Evolutionary conservation across 257 asterid genomes (phyloP), one percentile per base, ranked within the genome.

Genomic region (Solanum tarapatanum): DNA sequence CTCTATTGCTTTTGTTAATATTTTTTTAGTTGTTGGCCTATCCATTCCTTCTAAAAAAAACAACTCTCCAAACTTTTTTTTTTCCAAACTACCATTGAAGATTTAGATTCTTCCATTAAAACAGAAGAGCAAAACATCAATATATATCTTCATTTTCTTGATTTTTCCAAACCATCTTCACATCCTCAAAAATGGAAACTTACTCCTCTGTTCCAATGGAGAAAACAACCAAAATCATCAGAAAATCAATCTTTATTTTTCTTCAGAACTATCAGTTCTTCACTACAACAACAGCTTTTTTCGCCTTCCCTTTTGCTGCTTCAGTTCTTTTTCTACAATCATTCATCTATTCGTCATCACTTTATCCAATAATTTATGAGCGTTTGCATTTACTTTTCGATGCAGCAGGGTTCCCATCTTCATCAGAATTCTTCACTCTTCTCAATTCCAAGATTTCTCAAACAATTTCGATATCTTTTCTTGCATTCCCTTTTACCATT

Each of bases 371-470:
- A 11, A 86, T 95, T 89, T 93, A 93, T 11, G 89, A 79, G 74
- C 95, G 96, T 5, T 70, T 95, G 14, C 88, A 84, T 8, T 86
- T 94, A 2, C 89, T 95, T 21, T 93, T 94, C 51, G 90, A 93
- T n/a, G 95, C 98, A 1, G 92, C 97, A 5, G 99, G 97, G 2
- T 91, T 94, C 84, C 98, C 98, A 1, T 91, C 93, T 1, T 91
- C 96, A 2, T 93, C 96, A 4, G 92, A 89, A 5, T 92, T 97
- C 73, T 93, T 93, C 89, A 37, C 90, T 35, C 82, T 95, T 24
- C 93, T 97, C 88, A 91, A 88, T 30, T 91, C 94, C 48, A 95
- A 93, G 86, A 98, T 97, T 91, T 90, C 99, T 77, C 98, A 93
- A 24, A 92, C 99, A 70, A 87, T 93, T 12, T 84, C 92, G 37